Evolutionary conservation across 2,329 filamentous ascomycete species (phyloP).

Genomic region (Ophiostoma ips): DNA sequence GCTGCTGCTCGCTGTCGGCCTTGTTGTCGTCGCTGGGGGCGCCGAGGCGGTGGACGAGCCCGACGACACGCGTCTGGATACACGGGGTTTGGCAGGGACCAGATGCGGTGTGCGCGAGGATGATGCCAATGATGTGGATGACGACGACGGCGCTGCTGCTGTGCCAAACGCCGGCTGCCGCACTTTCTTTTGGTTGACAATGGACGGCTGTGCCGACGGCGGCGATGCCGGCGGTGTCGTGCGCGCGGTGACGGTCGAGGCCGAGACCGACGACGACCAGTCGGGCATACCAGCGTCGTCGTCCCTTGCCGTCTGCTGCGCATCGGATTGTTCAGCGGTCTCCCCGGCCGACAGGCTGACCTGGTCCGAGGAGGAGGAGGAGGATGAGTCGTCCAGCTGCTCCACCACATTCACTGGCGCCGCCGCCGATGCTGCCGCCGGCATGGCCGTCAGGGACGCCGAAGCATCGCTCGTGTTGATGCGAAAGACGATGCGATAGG

Average conservation of each 20-base stretch:
- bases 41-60: constrained; percentile 1
- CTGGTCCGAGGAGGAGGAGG: background rate
- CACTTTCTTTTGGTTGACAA: constrained; percentile 33
- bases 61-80: background rate
- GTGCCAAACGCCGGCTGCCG: constrained; percentile 21
- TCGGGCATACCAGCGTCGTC: too few relatives aligned
- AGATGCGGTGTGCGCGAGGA: too few relatives aligned
- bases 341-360: background rate
- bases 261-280: background rate
- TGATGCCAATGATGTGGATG: background rate
- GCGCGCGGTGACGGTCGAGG: background rate
- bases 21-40: too few relatives aligned
- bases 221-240: background rate
- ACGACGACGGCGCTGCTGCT: constrained; percentile 1
- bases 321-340: background rate
- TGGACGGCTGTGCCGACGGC: background rate
- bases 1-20: background rate
- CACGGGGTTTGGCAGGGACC: background rate
- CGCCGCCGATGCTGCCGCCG: background rate
- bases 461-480: constrained; percentile 15
- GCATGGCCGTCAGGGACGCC: background rate
- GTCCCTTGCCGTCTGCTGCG: background rate
- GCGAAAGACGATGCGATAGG: constrained; percentile 45
- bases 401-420: constrained; percentile 5
- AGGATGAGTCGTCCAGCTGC: constrained; percentile 18